phyloP scores from a whole-genome alignment of 805 yeast species.

The Nakazawaea wyomingensis region DNA sequence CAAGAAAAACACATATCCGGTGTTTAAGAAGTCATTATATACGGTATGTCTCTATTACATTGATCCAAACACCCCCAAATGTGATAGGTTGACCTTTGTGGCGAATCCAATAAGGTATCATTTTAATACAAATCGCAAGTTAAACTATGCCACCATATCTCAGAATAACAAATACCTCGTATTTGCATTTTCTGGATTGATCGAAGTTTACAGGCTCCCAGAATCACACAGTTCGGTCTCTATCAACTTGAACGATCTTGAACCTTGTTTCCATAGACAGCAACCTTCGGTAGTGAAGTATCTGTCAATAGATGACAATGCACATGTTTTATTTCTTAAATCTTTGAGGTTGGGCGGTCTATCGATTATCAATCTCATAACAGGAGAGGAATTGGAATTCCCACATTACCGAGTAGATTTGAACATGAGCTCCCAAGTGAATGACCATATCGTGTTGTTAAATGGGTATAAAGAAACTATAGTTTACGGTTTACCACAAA shows the following conservation, averaged over 20 bases:
- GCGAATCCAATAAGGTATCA: slow-evolving; percentile 9
- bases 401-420: slow-evolving; percentile 12
- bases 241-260: not conserved
- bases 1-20: slow-evolving; percentile 1
- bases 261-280: slow-evolving; percentile 6
- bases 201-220: slow-evolving; percentile 9
- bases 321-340: slow-evolving; percentile 11
- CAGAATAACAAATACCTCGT: slow-evolving; percentile 8
- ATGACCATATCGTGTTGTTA: slow-evolving; percentile 7
- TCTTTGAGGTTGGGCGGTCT: slow-evolving; percentile 12
- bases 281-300: slow-evolving; percentile 12
- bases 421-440: slow-evolving; percentile 8
- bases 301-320: slow-evolving; percentile 10
- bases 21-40: slow-evolving; percentile 4
- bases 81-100: not conserved
- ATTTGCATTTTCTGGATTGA: slow-evolving; percentile 11
- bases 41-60: slow-evolving; percentile 10
- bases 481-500: slow-evolving; percentile 10
- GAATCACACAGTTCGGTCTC: not conserved
- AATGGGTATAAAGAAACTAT: slow-evolving; percentile 10
- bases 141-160: slow-evolving; percentile 10
- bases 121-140: slow-evolving; percentile 3
- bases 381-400: slow-evolving; percentile 11
- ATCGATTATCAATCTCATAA: slow-evolving; percentile 11
- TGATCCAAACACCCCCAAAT: not conserved